Conservation (phyloP, 2,329 filamentous ascomycete genomes). For the Aspergillus cejpii region DNA sequence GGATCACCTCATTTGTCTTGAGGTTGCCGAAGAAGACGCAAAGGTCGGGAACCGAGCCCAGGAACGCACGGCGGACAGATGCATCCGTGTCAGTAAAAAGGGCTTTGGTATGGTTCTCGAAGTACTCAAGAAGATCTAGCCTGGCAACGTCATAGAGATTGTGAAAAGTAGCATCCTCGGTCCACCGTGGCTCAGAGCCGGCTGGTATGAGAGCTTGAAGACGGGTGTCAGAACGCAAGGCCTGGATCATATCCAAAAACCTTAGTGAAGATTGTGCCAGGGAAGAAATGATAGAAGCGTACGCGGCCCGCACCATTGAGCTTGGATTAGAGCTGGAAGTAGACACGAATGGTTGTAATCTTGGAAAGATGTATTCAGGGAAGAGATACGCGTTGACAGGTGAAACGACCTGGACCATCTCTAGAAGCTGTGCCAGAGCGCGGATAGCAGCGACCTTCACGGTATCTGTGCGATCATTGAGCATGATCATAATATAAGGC, state of each 20-base stretch:
- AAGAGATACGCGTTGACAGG: slow-evolving; percentile 63
- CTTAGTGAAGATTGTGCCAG: slow-evolving; percentile 76
- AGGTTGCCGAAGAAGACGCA: slow-evolving; percentile 91
- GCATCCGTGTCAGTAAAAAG: slow-evolving; percentile 81
- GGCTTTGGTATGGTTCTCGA: slow-evolving; percentile 82
- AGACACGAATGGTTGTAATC: slow-evolving; percentile 53
- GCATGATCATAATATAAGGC: slow-evolving; percentile 76
- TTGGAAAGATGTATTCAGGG: slow-evolving; percentile 58
- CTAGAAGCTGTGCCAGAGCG: slow-evolving; percentile 79
- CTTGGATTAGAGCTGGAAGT: slow-evolving; percentile 51
- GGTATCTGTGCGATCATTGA: slow-evolving; percentile 74
- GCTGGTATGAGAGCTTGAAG: slow-evolving; percentile 71
- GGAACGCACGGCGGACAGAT: slow-evolving; percentile 80
- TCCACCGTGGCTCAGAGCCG: slow-evolving; percentile 62
- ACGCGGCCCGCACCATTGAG: slow-evolving; percentile 74
- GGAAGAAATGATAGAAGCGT: slow-evolving; percentile 85
- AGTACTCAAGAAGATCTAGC: slow-evolving; percentile 70
- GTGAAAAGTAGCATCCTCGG: slow-evolving; percentile 64
- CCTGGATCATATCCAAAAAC: slow-evolving; percentile 87
- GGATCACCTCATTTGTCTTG: slow-evolving; percentile 90
- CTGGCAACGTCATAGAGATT: slow-evolving; percentile 84
- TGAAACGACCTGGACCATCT: slow-evolving; percentile 81
- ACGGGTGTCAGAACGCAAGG: slow-evolving; percentile 74
- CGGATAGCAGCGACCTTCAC: slow-evolving; percentile 81
- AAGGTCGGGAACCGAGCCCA: slow-evolving; percentile 82